Evolutionary conservation across 495 filamentous ascomycete species (phyloP), one percentile per base, ranked within the genome.

Genomic region (Penicillium longicatenatum): DNA sequence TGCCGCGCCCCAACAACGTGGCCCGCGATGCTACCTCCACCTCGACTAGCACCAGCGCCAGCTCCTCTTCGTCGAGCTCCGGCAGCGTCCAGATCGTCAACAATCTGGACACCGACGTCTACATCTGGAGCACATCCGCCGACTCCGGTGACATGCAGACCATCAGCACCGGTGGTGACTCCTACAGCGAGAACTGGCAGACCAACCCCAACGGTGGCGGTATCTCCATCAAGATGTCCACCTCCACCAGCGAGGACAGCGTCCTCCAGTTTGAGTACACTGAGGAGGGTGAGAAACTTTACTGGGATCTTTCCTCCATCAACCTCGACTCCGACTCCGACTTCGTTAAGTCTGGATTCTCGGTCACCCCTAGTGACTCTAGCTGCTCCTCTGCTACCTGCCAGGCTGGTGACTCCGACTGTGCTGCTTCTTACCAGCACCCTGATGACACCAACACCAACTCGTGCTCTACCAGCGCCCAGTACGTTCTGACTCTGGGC

Each of bases 151-250:
- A 54, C 53, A 78, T 78, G 76, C 48, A 75, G 37, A 76, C 75
- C 60, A 63, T 79, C 46, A 64, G 56, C 62, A 62, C 67, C 37
- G 65, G 63, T 50, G 74, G 75, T 49, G 74, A 70, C 20, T 61
- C 54, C 64, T 73, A 72, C 68, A 56, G 50, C 42, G 70, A 77
- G 48, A 49, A 49, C 41, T 79, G 70, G 70, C 61, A 59, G 57
- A 66, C 55, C 62, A 77, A 77, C 70, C 42, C 68, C 63, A 67
- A 77, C 59, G 76, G 75, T 47, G 76, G 76, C 37, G 76, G 75
- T 55, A 67, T 78, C 60, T 78, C 75, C 42, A 75, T 79, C 71
- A 79, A 79, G 74, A 63, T 79, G 52, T 75, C 76, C 46, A 74
- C 72, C 61, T 56, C 54, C 24, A 39, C 64, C 26, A 57, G 52